phyloP scores from a whole-genome alignment of 208 protist species.

The Leishmania guyanensis region DNA sequence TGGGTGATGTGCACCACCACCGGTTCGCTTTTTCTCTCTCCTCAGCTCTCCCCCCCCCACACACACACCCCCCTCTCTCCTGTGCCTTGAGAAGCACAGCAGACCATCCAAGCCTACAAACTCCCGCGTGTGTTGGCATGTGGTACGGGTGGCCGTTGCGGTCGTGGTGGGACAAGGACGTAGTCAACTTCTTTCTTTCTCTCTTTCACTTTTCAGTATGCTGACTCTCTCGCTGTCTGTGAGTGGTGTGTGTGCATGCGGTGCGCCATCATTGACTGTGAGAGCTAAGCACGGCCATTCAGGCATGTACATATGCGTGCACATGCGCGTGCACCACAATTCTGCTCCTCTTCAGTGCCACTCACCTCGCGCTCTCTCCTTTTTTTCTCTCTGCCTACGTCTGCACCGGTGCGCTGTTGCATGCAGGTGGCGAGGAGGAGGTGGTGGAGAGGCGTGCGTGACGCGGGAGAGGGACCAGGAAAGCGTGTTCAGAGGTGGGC shows the following conservation, averaged over 20 bases:
- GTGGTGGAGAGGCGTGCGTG: not conserved
- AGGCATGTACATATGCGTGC: constrained; percentile 4
- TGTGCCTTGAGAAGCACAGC: not conserved
- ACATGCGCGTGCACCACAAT: not conserved
- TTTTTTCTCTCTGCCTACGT: not conserved
- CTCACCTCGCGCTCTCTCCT: not conserved
- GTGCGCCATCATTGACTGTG: not conserved
- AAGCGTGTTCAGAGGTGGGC: not conserved
- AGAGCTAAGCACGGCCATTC: constrained; percentile 9
- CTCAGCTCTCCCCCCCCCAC: not conserved
- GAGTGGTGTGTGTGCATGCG: not conserved
- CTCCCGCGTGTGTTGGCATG: not conserved
- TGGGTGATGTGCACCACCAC: not conserved
- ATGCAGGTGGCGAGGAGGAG: not conserved
- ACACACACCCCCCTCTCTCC: not conserved
- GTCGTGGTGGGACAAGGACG: not conserved
- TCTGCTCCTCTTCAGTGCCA: not conserved
- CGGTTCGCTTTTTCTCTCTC: too few relatives aligned
- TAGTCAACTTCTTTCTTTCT: not conserved
- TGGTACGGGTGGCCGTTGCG: not conserved
- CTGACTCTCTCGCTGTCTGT: not conserved
- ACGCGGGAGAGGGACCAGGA: not conserved
- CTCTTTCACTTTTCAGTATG: constrained; percentile 4
- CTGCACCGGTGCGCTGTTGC: not conserved
- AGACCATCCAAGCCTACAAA: not conserved